Evolutionary conservation across 2,329 filamentous ascomycete genomes (phyloP), one percentile per base, ranked within the genome.

Genomic region (Phialophora expanda): DNA sequence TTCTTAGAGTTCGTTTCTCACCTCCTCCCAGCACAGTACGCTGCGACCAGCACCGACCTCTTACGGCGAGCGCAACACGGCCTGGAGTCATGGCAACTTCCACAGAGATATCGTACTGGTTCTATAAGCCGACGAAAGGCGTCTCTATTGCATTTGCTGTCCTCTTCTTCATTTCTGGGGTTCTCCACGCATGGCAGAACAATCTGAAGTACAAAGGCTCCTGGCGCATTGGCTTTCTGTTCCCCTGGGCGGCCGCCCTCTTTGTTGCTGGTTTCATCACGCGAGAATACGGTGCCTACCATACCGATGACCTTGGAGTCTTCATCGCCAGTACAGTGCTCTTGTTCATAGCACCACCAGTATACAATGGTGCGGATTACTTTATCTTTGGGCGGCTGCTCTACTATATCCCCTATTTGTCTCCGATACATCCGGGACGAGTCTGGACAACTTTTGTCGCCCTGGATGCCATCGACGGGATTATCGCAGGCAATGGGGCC

Each of bases 401-500:
- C 0, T 80, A 80, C 63, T 79, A 81, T 58, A 74, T 78, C 1
- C 75, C 83, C 3, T 86, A 86, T 65, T 78, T 82, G 46, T 74
- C 74, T 0, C 77, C 78, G 0, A 80, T 86, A 38, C 84, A 86
- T 69, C 85, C 85, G 0, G 84, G 84, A 2, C 80, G 85, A 3
- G 79, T 88, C 4, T 85, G 88, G 69, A 88, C 86, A 68, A 82
- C 81, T 3, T 85, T 89, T 67, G 76, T 89, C 41, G 76, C 82
- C 1, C 76, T 85, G 9, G 84, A 87, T 44, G 73, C 76, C 1
- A 75, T 81, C 0, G 80, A 87, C 46, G 79, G 79, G 61, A 66
- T 66, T 8, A 76, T 87, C 2, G 84, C 84, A 22, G 82, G 77
- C 5, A 83, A 83, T 58, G 85, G 85, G 11, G 70, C 67, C 6